phyloP scores from a whole-genome alignment of 2,329 filamentous ascomycete species.

The Paramyrothecium sp. region DNA sequence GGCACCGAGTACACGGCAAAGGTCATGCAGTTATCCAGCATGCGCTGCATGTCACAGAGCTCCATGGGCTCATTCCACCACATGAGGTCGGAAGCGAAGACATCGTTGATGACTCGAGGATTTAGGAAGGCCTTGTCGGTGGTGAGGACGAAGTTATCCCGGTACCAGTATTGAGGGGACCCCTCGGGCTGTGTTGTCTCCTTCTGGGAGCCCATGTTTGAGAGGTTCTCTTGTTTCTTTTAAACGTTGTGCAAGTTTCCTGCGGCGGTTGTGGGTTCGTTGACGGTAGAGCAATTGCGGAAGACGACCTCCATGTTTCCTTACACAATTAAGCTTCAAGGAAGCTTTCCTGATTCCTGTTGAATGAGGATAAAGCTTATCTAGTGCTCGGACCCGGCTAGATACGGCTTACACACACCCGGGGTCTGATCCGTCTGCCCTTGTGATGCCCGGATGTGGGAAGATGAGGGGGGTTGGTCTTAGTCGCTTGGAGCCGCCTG shows the following conservation, averaged over 20 bases:
- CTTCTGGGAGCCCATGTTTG: slow-evolving; percentile 15
- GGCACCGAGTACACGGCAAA: slow-evolving; percentile 54
- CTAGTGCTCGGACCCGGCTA: background rate
- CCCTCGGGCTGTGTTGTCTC: slow-evolving; percentile 25
- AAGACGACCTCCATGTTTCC: no score
- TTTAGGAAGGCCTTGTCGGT: slow-evolving; percentile 58
- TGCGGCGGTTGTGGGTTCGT: background rate
- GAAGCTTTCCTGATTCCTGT: background rate
- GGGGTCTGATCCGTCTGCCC: background rate
- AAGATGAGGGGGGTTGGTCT: no score
- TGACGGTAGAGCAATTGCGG: no score
- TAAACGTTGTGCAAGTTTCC: background rate
- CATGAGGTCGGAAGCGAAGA: slow-evolving; percentile 54
- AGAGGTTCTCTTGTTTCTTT: background rate
- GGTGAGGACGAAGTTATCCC: slow-evolving; percentile 57
- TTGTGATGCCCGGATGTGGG: background rate
- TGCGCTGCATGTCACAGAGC: slow-evolving; percentile 44
- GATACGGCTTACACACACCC: background rate
- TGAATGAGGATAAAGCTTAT: background rate
- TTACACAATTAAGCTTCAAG: no score
- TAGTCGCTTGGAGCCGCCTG: background rate
- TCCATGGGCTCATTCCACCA: slow-evolving; percentile 60
- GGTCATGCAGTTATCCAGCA: slow-evolving; percentile 58
- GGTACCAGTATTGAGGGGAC: slow-evolving; percentile 43
- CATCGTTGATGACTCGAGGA: slow-evolving; percentile 50